Evolutionary conservation across 257 asterid genomes (phyloP).

Genomic region (Phtheirospermum japonicum): DNA sequence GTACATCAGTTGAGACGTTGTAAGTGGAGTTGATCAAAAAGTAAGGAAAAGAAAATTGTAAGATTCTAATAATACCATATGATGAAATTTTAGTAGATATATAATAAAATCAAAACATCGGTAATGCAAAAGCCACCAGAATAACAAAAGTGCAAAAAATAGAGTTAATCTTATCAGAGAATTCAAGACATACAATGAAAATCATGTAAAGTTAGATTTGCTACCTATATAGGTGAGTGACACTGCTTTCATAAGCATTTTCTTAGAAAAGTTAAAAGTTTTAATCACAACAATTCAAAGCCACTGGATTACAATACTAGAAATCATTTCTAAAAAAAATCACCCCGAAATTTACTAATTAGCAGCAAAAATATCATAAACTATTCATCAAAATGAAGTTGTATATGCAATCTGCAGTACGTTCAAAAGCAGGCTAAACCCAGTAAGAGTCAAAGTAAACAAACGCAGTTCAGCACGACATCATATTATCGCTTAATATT

Average conservation of each 20-base stretch:
- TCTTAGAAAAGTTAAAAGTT: neutral
- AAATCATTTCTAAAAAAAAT: neutral
- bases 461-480: slow-evolving; percentile 1
- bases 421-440: too few relatives aligned
- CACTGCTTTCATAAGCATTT: slow-evolving; percentile 10
- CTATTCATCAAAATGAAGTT: slow-evolving; percentile 1
- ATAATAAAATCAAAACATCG: too few relatives aligned
- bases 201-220: too few relatives aligned
- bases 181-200: neutral
- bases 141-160: neutral
- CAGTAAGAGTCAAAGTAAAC: too few relatives aligned
- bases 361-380: neutral
- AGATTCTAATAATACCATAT: too few relatives aligned
- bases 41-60: too few relatives aligned
- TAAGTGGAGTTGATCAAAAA: too few relatives aligned
- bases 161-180: neutral
- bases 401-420: too few relatives aligned
- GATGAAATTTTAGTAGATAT: too few relatives aligned
- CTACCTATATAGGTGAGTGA: too few relatives aligned
- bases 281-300: neutral
- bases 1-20: slow-evolving; percentile 13
- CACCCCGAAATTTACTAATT: slow-evolving; percentile 1
- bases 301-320: too few relatives aligned
- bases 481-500: neutral
- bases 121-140: too few relatives aligned